Evolutionary conservation across 257 asterid genomes (phyloP).

Genomic region (Hygrophila difformis): DNA sequence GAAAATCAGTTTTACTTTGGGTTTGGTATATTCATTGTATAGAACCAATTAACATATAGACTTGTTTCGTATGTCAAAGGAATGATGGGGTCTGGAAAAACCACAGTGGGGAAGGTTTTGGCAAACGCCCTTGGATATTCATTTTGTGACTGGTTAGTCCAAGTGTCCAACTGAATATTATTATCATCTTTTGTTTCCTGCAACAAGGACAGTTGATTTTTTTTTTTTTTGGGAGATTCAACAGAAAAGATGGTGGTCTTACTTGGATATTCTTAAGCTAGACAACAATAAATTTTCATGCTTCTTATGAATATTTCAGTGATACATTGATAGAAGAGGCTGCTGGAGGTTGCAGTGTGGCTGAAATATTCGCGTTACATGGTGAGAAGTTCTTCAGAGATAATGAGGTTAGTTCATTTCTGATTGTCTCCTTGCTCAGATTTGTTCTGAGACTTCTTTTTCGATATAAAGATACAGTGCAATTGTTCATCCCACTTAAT

Average conservation of each 20-base stretch:
- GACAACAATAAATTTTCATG: not conserved
- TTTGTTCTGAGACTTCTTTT: too few species aligned
- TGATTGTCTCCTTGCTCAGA: not conserved
- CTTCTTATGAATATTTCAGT: constrained; percentile 26
- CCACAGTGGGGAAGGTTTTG: constrained; percentile 82
- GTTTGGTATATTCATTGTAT: not conserved
- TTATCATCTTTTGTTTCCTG: not conserved
- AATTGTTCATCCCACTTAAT: too few species aligned
- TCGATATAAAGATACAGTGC: too few species aligned
- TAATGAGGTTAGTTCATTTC: constrained; percentile 38
- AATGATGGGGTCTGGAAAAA: constrained; percentile 98
- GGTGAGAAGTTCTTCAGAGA: constrained; percentile 64
- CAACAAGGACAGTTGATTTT: not conserved
- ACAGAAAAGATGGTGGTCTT: too few species aligned
- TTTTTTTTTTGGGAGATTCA: too few species aligned
- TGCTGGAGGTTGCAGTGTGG: constrained; percentile 44
- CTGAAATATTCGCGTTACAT: constrained; percentile 47
- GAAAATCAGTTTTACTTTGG: constrained; percentile 9
- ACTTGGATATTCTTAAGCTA: too few species aligned
- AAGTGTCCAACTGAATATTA: constrained; percentile 8
- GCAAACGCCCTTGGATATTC: constrained; percentile 75
- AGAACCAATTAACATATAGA: constrained; percentile 9
- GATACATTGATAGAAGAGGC: constrained; percentile 53
- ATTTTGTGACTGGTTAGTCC: constrained; percentile 75
- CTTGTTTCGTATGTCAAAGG: constrained; percentile 32